A percentile compares a stretch with the other conserved stretches of the same genome.
Evolutionary conservation across 2,329 filamentous ascomycete species (phyloP).

Genomic region (Emericellopsis atlantica): DNA sequence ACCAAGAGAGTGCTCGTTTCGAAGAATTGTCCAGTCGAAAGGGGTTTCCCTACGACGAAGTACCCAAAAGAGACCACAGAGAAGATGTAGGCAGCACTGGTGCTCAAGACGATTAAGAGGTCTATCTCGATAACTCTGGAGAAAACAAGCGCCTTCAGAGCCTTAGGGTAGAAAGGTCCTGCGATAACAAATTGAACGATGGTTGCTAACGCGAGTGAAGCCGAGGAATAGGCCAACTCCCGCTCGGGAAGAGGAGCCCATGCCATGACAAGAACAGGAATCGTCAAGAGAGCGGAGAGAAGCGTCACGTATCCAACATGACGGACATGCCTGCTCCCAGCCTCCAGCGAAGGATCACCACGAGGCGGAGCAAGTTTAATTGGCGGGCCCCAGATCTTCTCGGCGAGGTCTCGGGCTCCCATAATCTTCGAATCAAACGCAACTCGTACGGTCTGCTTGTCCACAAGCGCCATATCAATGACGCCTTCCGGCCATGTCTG

Average conservation of each 20-base stretch:
- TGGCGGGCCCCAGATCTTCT: constrained; percentile 3
- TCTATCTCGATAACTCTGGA: constrained; percentile 33
- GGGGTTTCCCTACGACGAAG: constrained; percentile 7
- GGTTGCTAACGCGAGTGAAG: constrained; percentile 27
- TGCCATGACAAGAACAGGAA: constrained; percentile 3
- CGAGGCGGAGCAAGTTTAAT: constrained; percentile 4
- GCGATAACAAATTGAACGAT: constrained; percentile 28
- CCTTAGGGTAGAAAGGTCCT: constrained; percentile 29
- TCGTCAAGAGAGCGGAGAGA: constrained; percentile 1
- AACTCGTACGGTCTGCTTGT: constrained; percentile 8
- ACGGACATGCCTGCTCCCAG: constrained; percentile 9
- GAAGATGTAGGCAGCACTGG: constrained; percentile 32
- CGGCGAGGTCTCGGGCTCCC: constrained; percentile 9
- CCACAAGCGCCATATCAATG: constrained; percentile 1
- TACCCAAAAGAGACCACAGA: constrained; percentile 18
- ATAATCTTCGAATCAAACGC: constrained; percentile 10
- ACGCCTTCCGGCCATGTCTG: constrained; percentile 11
- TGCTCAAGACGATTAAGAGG: constrained; percentile 33
- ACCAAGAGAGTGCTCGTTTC: constrained; percentile 27
- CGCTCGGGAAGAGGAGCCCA: constrained; percentile 7
- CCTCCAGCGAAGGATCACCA: constrained; percentile 6
- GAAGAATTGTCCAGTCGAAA: constrained; percentile 17
- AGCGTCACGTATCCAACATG: constrained; percentile 22
- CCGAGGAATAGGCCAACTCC: constrained; percentile 5
- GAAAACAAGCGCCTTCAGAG: constrained; percentile 26